Evolutionary conservation across 2,329 filamentous ascomycete species (phyloP), one percentile per base, ranked within the genome.

Genomic region (Fusarium equiseti): DNA sequence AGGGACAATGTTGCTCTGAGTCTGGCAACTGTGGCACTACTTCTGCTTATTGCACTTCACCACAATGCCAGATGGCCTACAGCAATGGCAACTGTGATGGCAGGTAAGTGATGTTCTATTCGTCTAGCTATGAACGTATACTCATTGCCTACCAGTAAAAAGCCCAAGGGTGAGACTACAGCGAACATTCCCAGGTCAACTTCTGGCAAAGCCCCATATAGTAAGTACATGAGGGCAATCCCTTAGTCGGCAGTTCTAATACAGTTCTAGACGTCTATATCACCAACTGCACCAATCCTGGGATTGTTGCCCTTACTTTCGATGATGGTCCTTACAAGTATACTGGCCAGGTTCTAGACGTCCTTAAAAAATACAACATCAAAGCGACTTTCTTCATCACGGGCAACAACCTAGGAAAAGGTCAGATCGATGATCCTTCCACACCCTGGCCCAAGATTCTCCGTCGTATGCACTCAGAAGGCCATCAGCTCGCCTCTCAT

Each of bases 261-360:
- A 13, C 22, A 12, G 6, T 2, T 6, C 9, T 27, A 80, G 78
- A 78, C 48, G 62, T 69, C 5, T 72, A 74, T 32, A 79, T 82
- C 44, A 83, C 76, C 2, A 77, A 70, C 4, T 81, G 80, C 59
- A 76, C 71, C 8, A 62, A 62, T 16, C 76, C 78, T 1, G 79
- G 77, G 7, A 78, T 75, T 20, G 74, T 83, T 22, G 83, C 83
- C 0, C 75, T 86, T 27, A 84, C 82, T 3, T 84, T 81, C 66
- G 84, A 85, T 66, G 83, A 85, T 45, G 83, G 83, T 0, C 83
- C 84, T 2, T 83, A 78, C 59, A 63, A 68, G 8, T 84, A 80
- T 66, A 86, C 84, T 1, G 59, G 66, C 2, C 71, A 75, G 20
- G 70, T 86, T 6, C 79, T 86, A 18, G 77, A 83, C 56, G 57